Evolutionary conservation across 345 rosid species (phyloP), one percentile per base, ranked within the genome.

Genomic region (Pistacia vera): DNA sequence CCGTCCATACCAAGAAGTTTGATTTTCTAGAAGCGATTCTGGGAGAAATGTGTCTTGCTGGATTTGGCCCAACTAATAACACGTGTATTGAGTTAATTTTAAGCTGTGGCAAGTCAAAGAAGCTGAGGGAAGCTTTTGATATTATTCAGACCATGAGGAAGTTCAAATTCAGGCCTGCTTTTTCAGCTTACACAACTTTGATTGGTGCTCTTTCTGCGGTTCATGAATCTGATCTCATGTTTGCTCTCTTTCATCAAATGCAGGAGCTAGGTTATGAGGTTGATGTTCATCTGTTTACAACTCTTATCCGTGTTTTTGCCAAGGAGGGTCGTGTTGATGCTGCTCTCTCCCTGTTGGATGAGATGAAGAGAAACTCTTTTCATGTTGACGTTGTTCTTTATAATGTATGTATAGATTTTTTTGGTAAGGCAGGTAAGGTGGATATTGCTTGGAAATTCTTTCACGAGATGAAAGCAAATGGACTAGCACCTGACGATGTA

Each of bases 401-500:
- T 74, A 96, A 96, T 75, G 98, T 96, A 20, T 96, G 98, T 85
- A 92, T 96, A 68, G 98, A 96, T 75, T 86, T 93, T 78, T 96
- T 93, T 17, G 99, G 98, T 77, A 91, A 92, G 91, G 93, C 72
- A 49, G 98, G 98, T 4, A 93, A 91, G 46, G 90, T 91, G 65
- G 97, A 96, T 78, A 90, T 93, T 95, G 99, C 97, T 9, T 93
- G 99, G 99, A 93, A 93, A 63, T 93, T 96, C 86, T 96, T 93
- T 81, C 95, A 91, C 75, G 99, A 96, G 88, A 90, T 92, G 83
- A 89, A 89, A 82, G 85, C 84, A 18, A 83, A 76, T 60, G 94
- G 93, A 56, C 62, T 96, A 74, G 68, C 84, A 70, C 97, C 97
- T n/a, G 99, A 96, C 79, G 94, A 93, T 60, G 94, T 96, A 56